Evolutionary conservation across 805 yeast genomes (phyloP), one percentile per base, ranked within the genome.

Genomic region (Saccharomycopsis microspora): DNA sequence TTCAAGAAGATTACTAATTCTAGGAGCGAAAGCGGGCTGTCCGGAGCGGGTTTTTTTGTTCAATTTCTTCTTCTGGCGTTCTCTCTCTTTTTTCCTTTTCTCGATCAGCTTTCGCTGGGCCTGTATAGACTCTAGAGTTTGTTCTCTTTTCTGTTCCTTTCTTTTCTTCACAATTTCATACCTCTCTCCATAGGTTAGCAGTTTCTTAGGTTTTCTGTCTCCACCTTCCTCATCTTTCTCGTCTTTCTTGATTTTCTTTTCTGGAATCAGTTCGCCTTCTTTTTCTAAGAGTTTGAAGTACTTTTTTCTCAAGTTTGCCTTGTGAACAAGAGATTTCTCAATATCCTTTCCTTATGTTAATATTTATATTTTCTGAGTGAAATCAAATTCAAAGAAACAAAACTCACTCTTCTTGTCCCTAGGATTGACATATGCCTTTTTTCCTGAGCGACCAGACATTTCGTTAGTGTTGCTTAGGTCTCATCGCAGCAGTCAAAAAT

Each of bases 11-110:
- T 78, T 76, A 48, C 78, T 81, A 49, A 89, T 85, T 63, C 94
- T 76, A 10, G 96, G 94, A 0, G 87, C 96, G 90, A 89, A 85
- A 41, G 76, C 64, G 2, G 97, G 97, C 62, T 89, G 97, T 0
- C 97, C 97, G 3, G 67, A 60, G 56, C 70, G 70, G 1, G 95
- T 89, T 52, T 69, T 79, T 49, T 72, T 69, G 5, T 70, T 65
- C 45, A 80, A 55, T 28, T 57, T 60, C 50, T 73, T 69, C 32
- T 72, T 67, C 55, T 72, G 74, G 34, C 56, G 66, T 59, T 67
- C 74, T 56, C 74, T 64, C 58, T 67, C 65, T 37, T 61, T 60
- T 39, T 58, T 67, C 51, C 67, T 76, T 58, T 61, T 60, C 40
- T 68, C 67, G 50, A 66, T 58, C 49, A 54, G 51, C 5, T 56